Base-by-base conservation (phyloP, 306 rosid genomes). In the Fragaria ananassa region DNA sequence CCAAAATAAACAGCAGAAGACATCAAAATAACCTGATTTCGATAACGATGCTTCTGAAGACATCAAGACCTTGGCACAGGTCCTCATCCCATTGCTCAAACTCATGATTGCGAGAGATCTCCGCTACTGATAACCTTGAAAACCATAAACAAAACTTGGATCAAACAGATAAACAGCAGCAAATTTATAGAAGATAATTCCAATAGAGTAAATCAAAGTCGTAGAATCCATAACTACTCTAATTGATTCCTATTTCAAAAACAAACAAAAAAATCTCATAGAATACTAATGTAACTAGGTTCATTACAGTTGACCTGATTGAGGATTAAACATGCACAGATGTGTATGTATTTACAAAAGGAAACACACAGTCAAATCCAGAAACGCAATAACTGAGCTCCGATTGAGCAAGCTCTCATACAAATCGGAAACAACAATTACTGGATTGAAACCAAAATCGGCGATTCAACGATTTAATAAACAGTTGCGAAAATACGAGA, bases 21-120 rank as follows among this genome's bases (percentile, higher is more conserved):
- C 41, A 74, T 44, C 5, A 61, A 29, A 68, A 14, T 19, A 53
- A 76, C 84, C 81, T 81, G 84, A 71, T 81, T 76, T 81, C 15
- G 50, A 64, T 37, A 63, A 23, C 9, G 53, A 9, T 14, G 78
- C 80, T 44, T 54, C 74, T 4, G 81, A 71, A 51, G 78, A 72
- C 81, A 67, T 71, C 70, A 81, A 71, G 34, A 76, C 47, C 81
- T 64, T 81, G 47, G 78, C 51, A 70, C 84, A 81, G 53, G 81
- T 53, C 77, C 74, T 66, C 81, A 76, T 42, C 61, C 74, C 81
- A 53, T 39, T 72, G 70, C 67, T 71, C 70, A 41, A 29, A 47
- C 74, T 51, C 81, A 76, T 71, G 31, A 29, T 57, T 18, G 37
- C 61, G 21, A 41, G 21, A 41, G 19, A 35, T 34, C 44, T 67